Conservation (phyloP, 345 rosid species). For the Citrus medica region DNA sequence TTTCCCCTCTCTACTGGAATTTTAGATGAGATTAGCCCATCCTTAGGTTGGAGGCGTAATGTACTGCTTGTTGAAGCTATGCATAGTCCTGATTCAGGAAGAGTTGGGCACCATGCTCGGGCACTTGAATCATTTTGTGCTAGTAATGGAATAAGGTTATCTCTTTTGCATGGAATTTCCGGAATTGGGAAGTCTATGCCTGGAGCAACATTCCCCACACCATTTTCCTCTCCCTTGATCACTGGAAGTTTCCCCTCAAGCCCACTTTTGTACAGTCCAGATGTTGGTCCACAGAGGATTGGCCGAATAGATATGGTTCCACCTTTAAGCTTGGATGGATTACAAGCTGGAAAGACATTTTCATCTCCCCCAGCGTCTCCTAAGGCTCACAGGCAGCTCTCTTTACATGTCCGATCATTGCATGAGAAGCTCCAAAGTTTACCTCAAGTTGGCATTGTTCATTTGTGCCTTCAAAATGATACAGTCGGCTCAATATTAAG, state of each 20-base stretch:
- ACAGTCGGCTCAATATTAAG: constrained; percentile 75
- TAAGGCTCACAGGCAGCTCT: constrained; percentile 59
- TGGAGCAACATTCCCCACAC: constrained; percentile 70
- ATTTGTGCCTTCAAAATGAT: constrained; percentile 88
- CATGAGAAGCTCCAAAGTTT: constrained; percentile 85
- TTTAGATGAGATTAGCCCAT: constrained; percentile 61
- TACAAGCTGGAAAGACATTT: constrained; percentile 53
- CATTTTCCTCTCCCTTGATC: constrained; percentile 80
- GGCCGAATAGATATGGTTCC: constrained; percentile 87
- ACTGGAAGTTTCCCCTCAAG: constrained; percentile 94
- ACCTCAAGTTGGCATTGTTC: constrained; percentile 92
- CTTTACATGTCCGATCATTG: constrained; percentile 70
- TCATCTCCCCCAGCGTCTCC: constrained; percentile 79
- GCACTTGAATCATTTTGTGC: constrained; percentile 87
- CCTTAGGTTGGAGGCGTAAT: constrained; percentile 94
- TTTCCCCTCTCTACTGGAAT: constrained; percentile 11
- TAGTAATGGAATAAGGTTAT: constrained; percentile 62
- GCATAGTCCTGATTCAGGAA: constrained; percentile 85
- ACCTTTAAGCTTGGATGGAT: constrained; percentile 88
- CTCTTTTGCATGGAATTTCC: constrained; percentile 51
- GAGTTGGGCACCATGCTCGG: constrained; percentile 77
- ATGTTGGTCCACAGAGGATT: constrained; percentile 63
- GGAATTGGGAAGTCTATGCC: constrained; percentile 55
- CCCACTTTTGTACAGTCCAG: constrained; percentile 87
- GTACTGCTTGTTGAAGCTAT: constrained; percentile 93